These are phyloP conservation scores for Neostapfia colusana DNA, from an alignment of 176 grass and related monocot species.

Conservation along the genomic window DNA sequence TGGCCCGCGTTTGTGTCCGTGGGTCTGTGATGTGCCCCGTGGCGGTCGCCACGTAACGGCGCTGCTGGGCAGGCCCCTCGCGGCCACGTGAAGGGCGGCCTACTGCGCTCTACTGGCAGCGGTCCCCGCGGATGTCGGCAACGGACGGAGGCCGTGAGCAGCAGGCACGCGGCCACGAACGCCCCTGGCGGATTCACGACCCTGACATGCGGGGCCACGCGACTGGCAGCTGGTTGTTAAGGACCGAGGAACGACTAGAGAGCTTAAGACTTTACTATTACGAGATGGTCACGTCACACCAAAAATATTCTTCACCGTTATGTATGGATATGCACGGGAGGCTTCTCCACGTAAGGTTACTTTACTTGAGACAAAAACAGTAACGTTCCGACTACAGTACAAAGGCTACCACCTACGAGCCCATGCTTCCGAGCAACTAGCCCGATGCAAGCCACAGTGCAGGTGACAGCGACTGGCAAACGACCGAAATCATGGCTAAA, in stretches of 20 bases:
- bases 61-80: not conserved
- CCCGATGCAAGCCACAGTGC: not conserved
- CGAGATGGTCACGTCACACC: too few species aligned
- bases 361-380: not conserved
- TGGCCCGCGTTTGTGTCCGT: not conserved
- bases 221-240: too few species aligned
- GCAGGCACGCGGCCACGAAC: not conserved
- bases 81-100: not conserved
- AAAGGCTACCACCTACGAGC: not conserved
- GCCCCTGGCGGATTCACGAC: not conserved
- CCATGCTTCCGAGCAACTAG: not conserved
- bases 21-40: too few species aligned
- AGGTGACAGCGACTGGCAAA: not conserved
- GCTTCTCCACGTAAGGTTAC: not conserved
- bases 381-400: not conserved
- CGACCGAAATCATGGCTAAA: not conserved
- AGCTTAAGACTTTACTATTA: not conserved
- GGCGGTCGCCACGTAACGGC: constrained; percentile 21
- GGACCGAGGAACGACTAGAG: too few species aligned
- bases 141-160: not conserved
- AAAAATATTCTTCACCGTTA: not conserved
- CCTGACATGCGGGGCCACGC: not conserved
- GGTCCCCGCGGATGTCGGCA: not conserved
- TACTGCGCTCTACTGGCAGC: not conserved
- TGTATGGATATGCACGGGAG: not conserved